phyloP scores from a whole-genome alignment of 257 asterid species.

The Striga asiatica region DNA sequence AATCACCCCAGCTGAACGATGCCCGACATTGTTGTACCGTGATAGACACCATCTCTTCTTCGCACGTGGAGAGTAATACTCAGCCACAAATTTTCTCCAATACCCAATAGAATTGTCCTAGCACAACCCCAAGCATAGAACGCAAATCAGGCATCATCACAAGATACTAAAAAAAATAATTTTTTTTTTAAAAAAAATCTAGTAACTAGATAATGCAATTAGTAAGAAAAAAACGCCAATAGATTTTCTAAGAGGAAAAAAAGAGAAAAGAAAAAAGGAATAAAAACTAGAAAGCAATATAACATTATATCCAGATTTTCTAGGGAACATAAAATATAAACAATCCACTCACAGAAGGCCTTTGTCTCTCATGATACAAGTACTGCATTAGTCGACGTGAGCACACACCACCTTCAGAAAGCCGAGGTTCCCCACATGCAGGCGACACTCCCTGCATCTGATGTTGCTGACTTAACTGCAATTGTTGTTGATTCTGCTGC shows the following conservation, averaged over 20 bases:
- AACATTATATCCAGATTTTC: not conserved
- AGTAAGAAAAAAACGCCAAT: not conserved
- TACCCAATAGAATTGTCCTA: conserved; percentile 82
- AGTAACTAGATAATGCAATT: not conserved
- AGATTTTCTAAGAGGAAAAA: too few species aligned
- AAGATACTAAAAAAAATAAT: not conserved
- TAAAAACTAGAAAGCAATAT: too few species aligned
- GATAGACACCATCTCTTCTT: conserved; percentile 97
- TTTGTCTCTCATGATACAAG: conserved; percentile 83
- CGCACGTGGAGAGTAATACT: conserved; percentile 88
- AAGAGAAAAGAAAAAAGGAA: too few species aligned
- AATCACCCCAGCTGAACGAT: conserved; percentile 82
- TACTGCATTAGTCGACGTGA: conserved; percentile 89
- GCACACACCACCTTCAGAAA: conserved; percentile 75
- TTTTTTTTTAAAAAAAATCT: not conserved
- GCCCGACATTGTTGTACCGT: conserved; percentile 70
- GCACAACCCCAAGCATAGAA: conserved; percentile 10
- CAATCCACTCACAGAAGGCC: conserved; percentile 91
- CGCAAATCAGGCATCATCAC: not conserved
- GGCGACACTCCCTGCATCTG: conserved; percentile 56
- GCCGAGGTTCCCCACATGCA: conserved; percentile 44
- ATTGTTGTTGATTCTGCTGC: conserved; percentile 63
- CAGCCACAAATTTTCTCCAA: conserved; percentile 94
- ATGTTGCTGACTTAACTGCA: conserved; percentile 59
- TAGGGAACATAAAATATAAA: too few species aligned